phyloP scores from a whole-genome alignment of 805 yeast genomes.

The Ogataea glucozyma region DNA sequence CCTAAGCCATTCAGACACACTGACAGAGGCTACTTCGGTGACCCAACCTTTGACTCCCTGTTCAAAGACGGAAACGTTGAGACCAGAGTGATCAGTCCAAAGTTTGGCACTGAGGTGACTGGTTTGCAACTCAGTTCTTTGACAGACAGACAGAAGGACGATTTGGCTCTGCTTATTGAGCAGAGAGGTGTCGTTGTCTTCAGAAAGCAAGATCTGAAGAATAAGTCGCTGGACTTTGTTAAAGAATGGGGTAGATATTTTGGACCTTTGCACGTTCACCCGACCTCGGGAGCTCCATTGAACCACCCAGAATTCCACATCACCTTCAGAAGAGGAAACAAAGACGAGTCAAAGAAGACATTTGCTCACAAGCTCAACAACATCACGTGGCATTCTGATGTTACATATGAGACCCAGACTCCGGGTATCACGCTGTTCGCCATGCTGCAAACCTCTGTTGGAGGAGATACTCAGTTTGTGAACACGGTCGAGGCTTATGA shows the following conservation, averaged over 20 bases:
- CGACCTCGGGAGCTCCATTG: constrained; percentile 70
- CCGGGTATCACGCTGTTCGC: constrained; percentile 70
- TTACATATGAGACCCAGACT: constrained; percentile 71
- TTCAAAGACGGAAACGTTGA: constrained; percentile 35
- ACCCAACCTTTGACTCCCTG: constrained; percentile 52
- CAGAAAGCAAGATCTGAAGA: constrained; percentile 65
- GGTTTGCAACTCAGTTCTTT: constrained; percentile 62
- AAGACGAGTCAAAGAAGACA: constrained; percentile 39
- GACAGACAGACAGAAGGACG: constrained; percentile 58
- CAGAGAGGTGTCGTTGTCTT: constrained; percentile 70
- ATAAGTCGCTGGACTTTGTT: constrained; percentile 49
- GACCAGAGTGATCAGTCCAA: constrained; percentile 57
- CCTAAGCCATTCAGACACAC: constrained; percentile 52
- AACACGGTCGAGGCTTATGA: constrained; percentile 71
- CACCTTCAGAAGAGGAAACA: constrained; percentile 52
- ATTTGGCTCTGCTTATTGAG: constrained; percentile 66
- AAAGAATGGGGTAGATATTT: constrained; percentile 60
- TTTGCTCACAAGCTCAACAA: constrained; percentile 40
- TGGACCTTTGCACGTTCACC: constrained; percentile 73
- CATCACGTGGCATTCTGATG: constrained; percentile 70
- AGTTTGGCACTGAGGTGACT: constrained; percentile 63
- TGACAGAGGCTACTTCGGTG: constrained; percentile 72
- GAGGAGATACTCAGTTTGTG: constrained; percentile 83
- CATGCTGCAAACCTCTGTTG: constrained; percentile 53
- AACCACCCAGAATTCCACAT: constrained; percentile 61